phyloP scores from a whole-genome alignment of 495 filamentous ascomycete species.

The Amphirosellinia nigrospora region DNA sequence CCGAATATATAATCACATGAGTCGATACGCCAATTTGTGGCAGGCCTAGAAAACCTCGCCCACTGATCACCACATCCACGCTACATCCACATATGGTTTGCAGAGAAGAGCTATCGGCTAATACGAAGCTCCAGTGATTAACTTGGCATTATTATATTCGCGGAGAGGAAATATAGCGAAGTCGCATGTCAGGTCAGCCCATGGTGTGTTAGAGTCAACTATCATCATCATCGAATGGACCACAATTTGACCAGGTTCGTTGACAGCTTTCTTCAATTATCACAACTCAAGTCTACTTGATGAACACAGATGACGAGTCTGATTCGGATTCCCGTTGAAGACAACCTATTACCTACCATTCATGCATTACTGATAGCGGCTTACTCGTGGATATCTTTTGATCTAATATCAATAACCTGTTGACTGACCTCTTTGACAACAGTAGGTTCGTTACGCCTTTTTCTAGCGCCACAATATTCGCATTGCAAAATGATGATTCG shows the following conservation, averaged over 20 bases:
- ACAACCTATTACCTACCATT: constrained; percentile 77
- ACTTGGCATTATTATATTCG: not conserved
- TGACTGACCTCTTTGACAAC: constrained; percentile 17
- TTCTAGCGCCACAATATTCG: constrained; percentile 15
- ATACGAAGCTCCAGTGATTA: constrained; percentile 8
- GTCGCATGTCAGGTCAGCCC: not conserved
- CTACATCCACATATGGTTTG: constrained; percentile 9
- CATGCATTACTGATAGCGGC: constrained; percentile 70
- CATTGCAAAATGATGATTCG: constrained; percentile 66
- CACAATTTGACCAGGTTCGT: not conserved
- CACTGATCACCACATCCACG: constrained; percentile 71
- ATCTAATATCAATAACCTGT: constrained; percentile 9
- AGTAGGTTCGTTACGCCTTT: constrained; percentile 23
- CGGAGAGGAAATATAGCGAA: not conserved
- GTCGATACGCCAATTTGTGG: constrained; percentile 91
- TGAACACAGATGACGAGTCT: constrained; percentile 90
- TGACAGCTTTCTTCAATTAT: not conserved
- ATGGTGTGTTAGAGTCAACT: not conserved
- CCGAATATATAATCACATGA: constrained; percentile 76
- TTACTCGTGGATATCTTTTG: constrained; percentile 17
- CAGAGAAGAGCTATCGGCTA: constrained; percentile 4
- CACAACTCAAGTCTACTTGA: constrained; percentile 50
- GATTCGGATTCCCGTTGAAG: constrained; percentile 82
- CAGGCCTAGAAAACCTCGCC: constrained; percentile 99
- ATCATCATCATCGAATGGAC: not conserved